Evolutionary conservation across 2,329 filamentous ascomycete genomes (phyloP), one percentile per base, ranked within the genome.

Genomic region (Fusarium lateritium): DNA sequence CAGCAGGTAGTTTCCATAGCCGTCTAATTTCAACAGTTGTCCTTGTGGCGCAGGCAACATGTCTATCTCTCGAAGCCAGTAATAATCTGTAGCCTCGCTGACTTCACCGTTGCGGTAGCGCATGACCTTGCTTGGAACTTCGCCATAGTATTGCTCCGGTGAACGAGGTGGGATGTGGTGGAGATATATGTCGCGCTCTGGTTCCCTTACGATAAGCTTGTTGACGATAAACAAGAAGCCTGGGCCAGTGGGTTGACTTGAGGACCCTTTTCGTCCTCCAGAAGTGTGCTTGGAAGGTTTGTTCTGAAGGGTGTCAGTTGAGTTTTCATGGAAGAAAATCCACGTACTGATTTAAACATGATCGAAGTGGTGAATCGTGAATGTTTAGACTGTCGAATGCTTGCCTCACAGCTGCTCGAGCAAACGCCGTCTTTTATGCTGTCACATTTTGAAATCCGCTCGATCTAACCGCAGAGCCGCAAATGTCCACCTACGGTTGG

Each of bases 171-270:
- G 81, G 5, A 79, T 50, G 1, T 24, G 52, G 38, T 81, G 80
- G n/a, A 53, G 43, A 17, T 69, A 63, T 1, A 38, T 22, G 6
- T 71, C 51, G 4, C 21, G 10, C 0, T 45, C 54, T 8, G 68
- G 69, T 7, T 46, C 45, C 8, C 69, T 43, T 22, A 79, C 57
- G 2, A 56, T 7, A 5, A 82, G 69, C 40, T 81, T 77, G 59
- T 81, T 81, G 44, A 82, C 73, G 4, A 80, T 73, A 26, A 83
- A 83, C 2, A 83, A 64, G 56, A 83, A 83, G 34, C 73, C 77
- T 3, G 75, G 55, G 14, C 26, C 19, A 7, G 4, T 17, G 3
- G 31, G 22, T 11, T 52, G 58, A 33, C 15, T 64, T 6, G 45
- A 53, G 17, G 52, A 54, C 28, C 60, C 63, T 43, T 55, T 73